These are phyloP conservation scores for Penicillium frequentans DNA, from an alignment of 2,329 filamentous ascomycete species.

Conservation along the genomic window DNA sequence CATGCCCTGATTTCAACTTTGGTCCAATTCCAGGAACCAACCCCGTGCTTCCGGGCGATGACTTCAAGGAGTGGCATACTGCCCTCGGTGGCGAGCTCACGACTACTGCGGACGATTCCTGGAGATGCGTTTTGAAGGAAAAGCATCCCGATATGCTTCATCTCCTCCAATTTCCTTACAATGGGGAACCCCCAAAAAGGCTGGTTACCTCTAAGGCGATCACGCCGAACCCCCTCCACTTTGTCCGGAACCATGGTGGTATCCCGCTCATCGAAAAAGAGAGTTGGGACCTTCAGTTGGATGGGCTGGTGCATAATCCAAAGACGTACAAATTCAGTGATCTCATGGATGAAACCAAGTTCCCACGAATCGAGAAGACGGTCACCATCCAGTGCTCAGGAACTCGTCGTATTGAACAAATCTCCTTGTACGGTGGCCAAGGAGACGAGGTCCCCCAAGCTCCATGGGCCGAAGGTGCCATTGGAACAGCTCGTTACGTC, in stretches of 20 bases:
- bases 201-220: constrained; percentile 57
- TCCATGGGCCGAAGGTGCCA: constrained; percentile 65
- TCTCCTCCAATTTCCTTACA: constrained; percentile 64
- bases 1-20: constrained; percentile 57
- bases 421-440: constrained; percentile 63
- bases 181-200: constrained; percentile 62
- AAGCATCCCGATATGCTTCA: constrained; percentile 63
- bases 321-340: constrained; percentile 59
- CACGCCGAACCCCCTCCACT: constrained; percentile 64
- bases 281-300: constrained; percentile 55
- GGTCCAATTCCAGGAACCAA: constrained; percentile 58
- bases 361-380: constrained; percentile 59
- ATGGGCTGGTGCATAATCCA: constrained; percentile 62
- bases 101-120: constrained; percentile 58
- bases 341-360: constrained; percentile 59
- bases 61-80: constrained; percentile 61
- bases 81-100: constrained; percentile 51
- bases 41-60: constrained; percentile 56
- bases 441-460: constrained; percentile 59
- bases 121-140: constrained; percentile 56
- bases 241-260: constrained; percentile 71
- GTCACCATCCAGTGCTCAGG: constrained; percentile 69
- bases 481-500: constrained; percentile 63
- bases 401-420: constrained; percentile 69
- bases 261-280: constrained; percentile 65